These are phyloP conservation scores for Rhizopus arrhizus DNA, from an alignment of 371 early-diverging fungal genomes.

Conservation along the genomic window DNA sequence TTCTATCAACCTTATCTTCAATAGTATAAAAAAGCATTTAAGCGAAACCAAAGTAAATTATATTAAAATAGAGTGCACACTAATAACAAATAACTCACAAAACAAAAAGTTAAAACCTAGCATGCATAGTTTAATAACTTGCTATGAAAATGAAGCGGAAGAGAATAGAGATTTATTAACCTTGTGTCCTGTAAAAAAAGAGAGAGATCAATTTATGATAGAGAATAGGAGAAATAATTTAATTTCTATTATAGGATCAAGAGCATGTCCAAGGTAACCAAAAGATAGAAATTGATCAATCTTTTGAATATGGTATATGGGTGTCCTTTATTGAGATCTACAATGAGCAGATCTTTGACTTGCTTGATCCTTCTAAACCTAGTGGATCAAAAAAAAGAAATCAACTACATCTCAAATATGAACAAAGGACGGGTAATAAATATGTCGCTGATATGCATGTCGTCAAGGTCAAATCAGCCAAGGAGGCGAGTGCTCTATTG, in stretches of 20 bases:
- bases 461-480: conserved; percentile 59
- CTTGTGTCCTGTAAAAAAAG: background rate
- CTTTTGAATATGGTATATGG: conserved; percentile 71
- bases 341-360: conserved; percentile 83
- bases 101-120: conserved; percentile 38
- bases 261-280: background rate
- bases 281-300: conserved; percentile 38
- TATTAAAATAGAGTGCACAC: no score
- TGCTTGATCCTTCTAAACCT: conserved; percentile 58
- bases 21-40: conserved; percentile 38
- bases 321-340: conserved; percentile 83
- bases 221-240: background rate
- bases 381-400: conserved; percentile 32
- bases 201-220: background rate
- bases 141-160: conserved; percentile 34
- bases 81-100: background rate
- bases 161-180: conserved; percentile 37
- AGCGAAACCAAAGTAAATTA: conserved; percentile 39
- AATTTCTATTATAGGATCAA: conserved; percentile 1
- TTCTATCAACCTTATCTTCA: conserved; percentile 62
- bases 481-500: conserved; percentile 65
- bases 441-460: conserved; percentile 61
- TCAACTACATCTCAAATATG: conserved; percentile 61
- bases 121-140: conserved; percentile 50
- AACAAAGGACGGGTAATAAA: conserved; percentile 57